Percentiles rank a stretch among this genome's conserved stretches.
Evolutionary conservation across 208 protist genomes (phyloP).

Genomic region (Trypanosoma theileri): DNA sequence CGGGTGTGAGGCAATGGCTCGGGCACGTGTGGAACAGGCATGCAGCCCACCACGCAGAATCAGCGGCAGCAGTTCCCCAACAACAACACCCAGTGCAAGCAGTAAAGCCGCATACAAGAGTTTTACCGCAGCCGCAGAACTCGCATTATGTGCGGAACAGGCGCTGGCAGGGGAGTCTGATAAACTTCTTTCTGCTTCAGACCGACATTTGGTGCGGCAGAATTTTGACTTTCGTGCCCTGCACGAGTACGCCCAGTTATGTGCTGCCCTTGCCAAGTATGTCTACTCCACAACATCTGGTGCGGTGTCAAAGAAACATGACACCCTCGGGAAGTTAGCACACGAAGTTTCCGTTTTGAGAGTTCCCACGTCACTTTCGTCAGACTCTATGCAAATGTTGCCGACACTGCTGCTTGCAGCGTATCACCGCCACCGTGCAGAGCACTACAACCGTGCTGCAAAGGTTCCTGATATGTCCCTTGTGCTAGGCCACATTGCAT

Average conservation of each 20-base stretch:
- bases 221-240: constrained; percentile 38
- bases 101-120: constrained; percentile 55
- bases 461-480: constrained; percentile 54
- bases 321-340: constrained; percentile 58
- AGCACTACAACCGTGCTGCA: constrained; percentile 38
- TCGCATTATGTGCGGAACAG: constrained; percentile 32
- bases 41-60: constrained; percentile 19
- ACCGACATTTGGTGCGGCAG: constrained; percentile 33
- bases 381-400: constrained; percentile 37
- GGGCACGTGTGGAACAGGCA: constrained; percentile 19
- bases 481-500: constrained; percentile 66
- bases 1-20: constrained; percentile 42
- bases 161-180: constrained; percentile 19
- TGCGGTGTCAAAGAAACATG: constrained; percentile 41
- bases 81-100: constrained; percentile 35
- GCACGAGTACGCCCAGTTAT: constrained; percentile 38
- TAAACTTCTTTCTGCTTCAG: constrained; percentile 30
- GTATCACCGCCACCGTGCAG: constrained; percentile 63
- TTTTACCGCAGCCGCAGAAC: constrained; percentile 37
- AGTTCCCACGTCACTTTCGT: constrained; percentile 26
- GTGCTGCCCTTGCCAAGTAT: constrained; percentile 65
- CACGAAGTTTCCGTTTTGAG: constrained; percentile 38
- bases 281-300: constrained; percentile 56
- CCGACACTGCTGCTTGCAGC: constrained; percentile 56
- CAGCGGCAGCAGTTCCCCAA: not conserved